phyloP scores from a whole-genome alignment of 768 basidiomycete genomes.

The Rhodotorula sphaerocarpa region DNA sequence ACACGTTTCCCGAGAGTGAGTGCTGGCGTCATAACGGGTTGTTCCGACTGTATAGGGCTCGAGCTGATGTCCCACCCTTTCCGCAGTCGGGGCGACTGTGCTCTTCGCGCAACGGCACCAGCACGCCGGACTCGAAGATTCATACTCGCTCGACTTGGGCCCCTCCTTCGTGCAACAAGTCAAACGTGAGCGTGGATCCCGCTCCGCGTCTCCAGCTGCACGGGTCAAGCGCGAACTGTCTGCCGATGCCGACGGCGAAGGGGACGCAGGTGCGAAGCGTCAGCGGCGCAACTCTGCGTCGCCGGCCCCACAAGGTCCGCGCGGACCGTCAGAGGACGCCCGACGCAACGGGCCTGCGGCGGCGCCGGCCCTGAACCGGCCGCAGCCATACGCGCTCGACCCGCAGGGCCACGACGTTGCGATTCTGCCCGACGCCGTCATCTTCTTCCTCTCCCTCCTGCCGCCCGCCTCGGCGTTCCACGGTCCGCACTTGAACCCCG shows the following conservation, averaged over 20 bases:
- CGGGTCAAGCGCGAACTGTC: conserved; percentile 34
- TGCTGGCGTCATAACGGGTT: not conserved
- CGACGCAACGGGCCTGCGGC: conserved; percentile 23
- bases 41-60: not conserved
- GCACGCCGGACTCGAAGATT: conserved; percentile 75
- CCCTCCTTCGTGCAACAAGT: conserved; percentile 1
- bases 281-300: conserved; percentile 4
- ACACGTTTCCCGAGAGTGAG: conserved; percentile 76
- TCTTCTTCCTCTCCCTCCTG: conserved; percentile 76
- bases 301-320: conserved; percentile 16
- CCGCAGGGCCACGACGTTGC: conserved; percentile 36
- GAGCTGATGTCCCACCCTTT: not conserved
- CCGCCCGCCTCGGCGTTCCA: conserved; percentile 69
- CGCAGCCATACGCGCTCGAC: conserved; percentile 48
- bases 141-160: conserved; percentile 80
- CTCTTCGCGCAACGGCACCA: conserved; percentile 47
- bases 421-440: conserved; percentile 50
- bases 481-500: conserved; percentile 43
- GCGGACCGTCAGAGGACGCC: conserved; percentile 40
- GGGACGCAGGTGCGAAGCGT: conserved; percentile 34
- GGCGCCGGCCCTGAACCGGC: conserved; percentile 35
- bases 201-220: conserved; percentile 12
- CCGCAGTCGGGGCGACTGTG: conserved; percentile 75
- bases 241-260: conserved; percentile 19
- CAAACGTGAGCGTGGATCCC: conserved; percentile 7